Percentiles rank a stretch among this genome's conserved stretches.
Evolutionary conservation across 805 yeast genomes (phyloP).

Genomic region (Wickerhamiella sorbophila): DNA sequence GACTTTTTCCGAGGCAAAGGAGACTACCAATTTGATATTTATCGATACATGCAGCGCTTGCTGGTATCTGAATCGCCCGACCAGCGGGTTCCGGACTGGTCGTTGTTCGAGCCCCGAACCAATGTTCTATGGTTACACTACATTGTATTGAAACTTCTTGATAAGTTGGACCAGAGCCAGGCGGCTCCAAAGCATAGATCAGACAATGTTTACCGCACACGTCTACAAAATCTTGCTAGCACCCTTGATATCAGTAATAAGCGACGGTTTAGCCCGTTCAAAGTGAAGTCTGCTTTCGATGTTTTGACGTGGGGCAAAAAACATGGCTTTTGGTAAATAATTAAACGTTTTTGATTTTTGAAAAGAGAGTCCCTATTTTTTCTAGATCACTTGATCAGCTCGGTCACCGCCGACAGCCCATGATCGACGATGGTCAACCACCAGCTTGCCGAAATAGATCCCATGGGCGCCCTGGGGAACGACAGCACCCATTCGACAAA

Average conservation of each 20-base stretch:
- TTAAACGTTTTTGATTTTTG: no score
- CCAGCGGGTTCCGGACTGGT: constrained; percentile 29
- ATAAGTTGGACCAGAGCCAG: neutral
- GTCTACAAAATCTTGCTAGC: constrained; percentile 49
- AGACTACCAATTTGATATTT: constrained; percentile 48
- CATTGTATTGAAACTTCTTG: constrained; percentile 33
- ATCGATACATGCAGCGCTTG: constrained; percentile 34
- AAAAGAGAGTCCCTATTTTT: no score
- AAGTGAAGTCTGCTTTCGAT: neutral
- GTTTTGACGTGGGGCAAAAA: neutral
- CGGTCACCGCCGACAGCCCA: neutral
- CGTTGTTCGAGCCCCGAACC: constrained; percentile 32
- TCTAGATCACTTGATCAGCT: no score
- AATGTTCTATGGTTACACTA: constrained; percentile 55
- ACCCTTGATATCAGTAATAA: constrained; percentile 21
- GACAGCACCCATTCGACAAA: constrained; percentile 41
- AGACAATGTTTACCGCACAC: constrained; percentile 46
- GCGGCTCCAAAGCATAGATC: constrained; percentile 35
- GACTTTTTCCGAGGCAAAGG: constrained; percentile 46
- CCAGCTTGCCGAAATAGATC: constrained; percentile 44
- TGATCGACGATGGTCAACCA: constrained; percentile 30
- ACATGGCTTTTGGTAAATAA: neutral
- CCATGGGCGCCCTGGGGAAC: constrained; percentile 49
- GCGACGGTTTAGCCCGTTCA: neutral
- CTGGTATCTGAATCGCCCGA: constrained; percentile 5